phyloP scores from a whole-genome alignment of 1,284 basidiomycete genomes.

The Ustilago shanxiensis region DNA sequence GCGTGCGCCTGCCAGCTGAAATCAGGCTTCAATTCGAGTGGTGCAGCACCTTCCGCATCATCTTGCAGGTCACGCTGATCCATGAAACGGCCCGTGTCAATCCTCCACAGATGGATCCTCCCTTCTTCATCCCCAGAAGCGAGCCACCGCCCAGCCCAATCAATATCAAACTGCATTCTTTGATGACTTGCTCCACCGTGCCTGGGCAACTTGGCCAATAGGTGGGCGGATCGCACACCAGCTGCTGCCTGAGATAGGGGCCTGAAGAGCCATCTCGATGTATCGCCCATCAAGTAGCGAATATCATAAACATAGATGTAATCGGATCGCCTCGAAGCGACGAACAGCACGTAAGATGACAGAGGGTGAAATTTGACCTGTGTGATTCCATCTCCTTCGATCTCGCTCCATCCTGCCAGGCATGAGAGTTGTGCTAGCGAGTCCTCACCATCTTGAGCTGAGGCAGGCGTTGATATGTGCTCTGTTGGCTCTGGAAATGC shows the following conservation, averaged over 20 bases:
- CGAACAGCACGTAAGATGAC: slow-evolving; percentile 53
- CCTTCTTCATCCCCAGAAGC: slow-evolving; percentile 50
- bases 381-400: slow-evolving; percentile 54
- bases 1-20: slow-evolving; percentile 50
- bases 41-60: background rate
- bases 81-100: slow-evolving; percentile 30
- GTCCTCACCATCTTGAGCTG: background rate
- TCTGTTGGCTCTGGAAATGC: slow-evolving; percentile 28
- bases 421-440: slow-evolving; percentile 28
- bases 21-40: slow-evolving; percentile 28
- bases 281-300: slow-evolving; percentile 49
- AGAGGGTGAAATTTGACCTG: slow-evolving; percentile 60
- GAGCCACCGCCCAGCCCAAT: slow-evolving; percentile 57
- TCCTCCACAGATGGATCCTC: slow-evolving; percentile 46
- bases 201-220: slow-evolving; percentile 43
- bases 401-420: slow-evolving; percentile 60
- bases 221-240: slow-evolving; percentile 30
- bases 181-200: slow-evolving; percentile 36
- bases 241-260: slow-evolving; percentile 25
- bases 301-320: slow-evolving; percentile 56
- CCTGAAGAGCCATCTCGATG: slow-evolving; percentile 38
- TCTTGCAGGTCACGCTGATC: slow-evolving; percentile 16
- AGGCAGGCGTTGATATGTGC: slow-evolving; percentile 22
- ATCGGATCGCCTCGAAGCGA: slow-evolving; percentile 44
- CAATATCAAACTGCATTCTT: slow-evolving; percentile 56